These are phyloP conservation scores for Saraca asoca DNA, from an alignment of 331 rosid species.

Conservation along the genomic window DNA sequence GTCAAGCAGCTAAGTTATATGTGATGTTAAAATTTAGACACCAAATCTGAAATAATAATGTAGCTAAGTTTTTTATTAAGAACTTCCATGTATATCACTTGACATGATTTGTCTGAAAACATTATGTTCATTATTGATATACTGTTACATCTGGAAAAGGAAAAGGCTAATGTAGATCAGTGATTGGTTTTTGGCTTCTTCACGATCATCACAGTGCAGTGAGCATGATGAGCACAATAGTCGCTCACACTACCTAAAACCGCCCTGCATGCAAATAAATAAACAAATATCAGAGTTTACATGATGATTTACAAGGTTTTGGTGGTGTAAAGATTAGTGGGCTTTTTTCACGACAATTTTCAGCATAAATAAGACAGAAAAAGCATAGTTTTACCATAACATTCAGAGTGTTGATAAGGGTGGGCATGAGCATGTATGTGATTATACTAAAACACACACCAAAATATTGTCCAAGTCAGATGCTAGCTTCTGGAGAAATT, in stretches of 20 bases:
- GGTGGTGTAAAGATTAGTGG: too few species aligned
- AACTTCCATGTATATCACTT: too few species aligned
- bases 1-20: too few species aligned
- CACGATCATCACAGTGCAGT: constrained; percentile 56
- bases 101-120: not conserved
- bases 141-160: not conserved
- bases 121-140: constrained; percentile 34
- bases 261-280: constrained; percentile 51
- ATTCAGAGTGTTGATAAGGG: not conserved
- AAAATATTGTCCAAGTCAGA: not conserved
- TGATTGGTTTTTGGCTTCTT: constrained; percentile 54
- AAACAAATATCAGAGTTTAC: not conserved
- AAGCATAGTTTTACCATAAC: not conserved
- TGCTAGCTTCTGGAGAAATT: not conserved
- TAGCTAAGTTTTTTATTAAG: too few species aligned
- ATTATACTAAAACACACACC: not conserved
- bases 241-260: constrained; percentile 69
- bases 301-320: not conserved
- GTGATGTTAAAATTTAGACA: too few species aligned
- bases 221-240: constrained; percentile 50
- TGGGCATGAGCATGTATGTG: not conserved
- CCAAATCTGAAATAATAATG: too few species aligned
- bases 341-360: too few species aligned
- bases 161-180: constrained; percentile 29
- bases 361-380: not conserved